Evolutionary conservation across 176 grass and related monocot species (phyloP).

Genomic region (Canna indica): DNA sequence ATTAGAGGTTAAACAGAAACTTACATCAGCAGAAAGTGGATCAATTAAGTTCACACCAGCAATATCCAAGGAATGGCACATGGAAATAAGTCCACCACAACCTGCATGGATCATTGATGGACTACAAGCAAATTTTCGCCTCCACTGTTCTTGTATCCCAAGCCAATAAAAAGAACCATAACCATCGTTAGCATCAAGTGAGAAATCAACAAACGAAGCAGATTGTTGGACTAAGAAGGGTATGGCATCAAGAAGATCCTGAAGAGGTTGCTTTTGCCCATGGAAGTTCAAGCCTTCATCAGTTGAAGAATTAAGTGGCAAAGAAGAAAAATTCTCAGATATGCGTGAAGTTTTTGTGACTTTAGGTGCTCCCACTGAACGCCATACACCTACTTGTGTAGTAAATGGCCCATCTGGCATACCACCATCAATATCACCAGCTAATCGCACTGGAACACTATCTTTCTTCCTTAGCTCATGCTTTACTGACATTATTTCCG

Average conservation of each 20-base stretch:
- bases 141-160: conserved; percentile 71
- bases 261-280: conserved; percentile 53
- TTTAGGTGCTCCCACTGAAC: conserved; percentile 59
- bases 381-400: conserved; percentile 75
- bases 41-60: conserved; percentile 92
- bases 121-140: conserved; percentile 75
- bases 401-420: conserved; percentile 49
- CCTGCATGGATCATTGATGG: conserved; percentile 94
- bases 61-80: conserved; percentile 80
- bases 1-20: conserved; percentile 9
- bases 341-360: conserved; percentile 32
- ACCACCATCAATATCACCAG: conserved; percentile 68
- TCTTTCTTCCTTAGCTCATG: conserved; percentile 76
- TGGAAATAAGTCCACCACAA: conserved; percentile 81
- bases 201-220: conserved; percentile 76
- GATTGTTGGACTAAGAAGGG: conserved; percentile 83
- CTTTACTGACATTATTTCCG: conserved; percentile 27
- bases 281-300: conserved; percentile 33
- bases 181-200: conserved; percentile 78
- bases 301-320: conserved; percentile 38
- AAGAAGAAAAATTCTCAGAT: conserved; percentile 23
- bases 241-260: conserved; percentile 87
- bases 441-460: conserved; percentile 63
- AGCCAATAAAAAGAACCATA: conserved; percentile 87
- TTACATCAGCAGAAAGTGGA: conserved; percentile 89